These are phyloP conservation scores for Penicillium brevicompactum DNA, from an alignment of 2,329 filamentous ascomycete species.

Conservation along the genomic window DNA sequence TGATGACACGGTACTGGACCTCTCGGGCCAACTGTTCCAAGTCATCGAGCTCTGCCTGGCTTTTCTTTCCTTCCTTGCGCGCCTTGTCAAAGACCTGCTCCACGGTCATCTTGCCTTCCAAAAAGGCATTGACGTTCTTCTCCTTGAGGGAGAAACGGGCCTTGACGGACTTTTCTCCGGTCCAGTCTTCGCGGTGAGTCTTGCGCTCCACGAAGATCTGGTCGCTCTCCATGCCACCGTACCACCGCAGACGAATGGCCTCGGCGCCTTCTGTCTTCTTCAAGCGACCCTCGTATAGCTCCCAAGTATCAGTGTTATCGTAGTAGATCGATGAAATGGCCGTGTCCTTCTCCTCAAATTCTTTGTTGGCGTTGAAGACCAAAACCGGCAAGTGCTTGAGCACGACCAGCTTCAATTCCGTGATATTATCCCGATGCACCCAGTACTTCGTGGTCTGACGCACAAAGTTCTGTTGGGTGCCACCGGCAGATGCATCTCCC, in stretches of 20 bases:
- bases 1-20: slow-evolving; percentile 89
- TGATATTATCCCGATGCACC: slow-evolving; percentile 98
- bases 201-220: slow-evolving; percentile 97
- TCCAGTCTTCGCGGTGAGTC: slow-evolving; percentile 98
- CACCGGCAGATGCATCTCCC: slow-evolving; percentile 88
- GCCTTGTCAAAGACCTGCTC: slow-evolving; percentile 94
- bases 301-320: slow-evolving; percentile 92
- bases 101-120: slow-evolving; percentile 81
- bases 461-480: slow-evolving; percentile 91
- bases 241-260: slow-evolving; percentile 94
- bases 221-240: slow-evolving; percentile 92
- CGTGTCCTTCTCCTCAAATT: slow-evolving; percentile 86
- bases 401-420: slow-evolving; percentile 95
- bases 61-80: slow-evolving; percentile 91
- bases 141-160: slow-evolving; percentile 93
- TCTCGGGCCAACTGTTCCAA: slow-evolving; percentile 88
- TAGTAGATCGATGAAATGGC: slow-evolving; percentile 99
- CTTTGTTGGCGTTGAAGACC: slow-evolving; percentile 96
- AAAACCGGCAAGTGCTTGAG: slow-evolving; percentile 95
- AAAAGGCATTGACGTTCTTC: slow-evolving; percentile 92
- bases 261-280: slow-evolving; percentile 99
- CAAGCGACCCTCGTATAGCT: slow-evolving; percentile 87
- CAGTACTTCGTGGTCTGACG: slow-evolving; percentile 99
- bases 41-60: slow-evolving; percentile 83
- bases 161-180: slow-evolving; percentile 98